Conservation (phyloP, 1,284 basidiomycete genomes). For the Pascua guehoae region DNA sequence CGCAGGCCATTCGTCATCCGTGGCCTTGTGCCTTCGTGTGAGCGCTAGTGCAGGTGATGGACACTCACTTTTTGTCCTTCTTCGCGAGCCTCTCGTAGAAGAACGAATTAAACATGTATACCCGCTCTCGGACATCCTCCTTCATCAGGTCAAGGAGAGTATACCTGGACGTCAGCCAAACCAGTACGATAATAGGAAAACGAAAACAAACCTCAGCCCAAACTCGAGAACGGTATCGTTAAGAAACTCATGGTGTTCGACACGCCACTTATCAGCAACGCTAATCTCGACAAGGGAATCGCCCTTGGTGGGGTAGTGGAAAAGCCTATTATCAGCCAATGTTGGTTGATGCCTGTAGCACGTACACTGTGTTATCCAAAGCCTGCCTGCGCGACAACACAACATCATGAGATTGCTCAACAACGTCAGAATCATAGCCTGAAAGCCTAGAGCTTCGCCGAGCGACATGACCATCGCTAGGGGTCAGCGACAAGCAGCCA, state of each 20-base stretch:
- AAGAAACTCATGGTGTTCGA: slow-evolving; percentile 74
- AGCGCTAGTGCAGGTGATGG: slow-evolving; percentile 9
- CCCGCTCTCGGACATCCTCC: neutral
- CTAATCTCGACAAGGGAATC: slow-evolving; percentile 73
- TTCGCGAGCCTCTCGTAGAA: slow-evolving; percentile 90
- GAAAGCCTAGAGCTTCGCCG: no score
- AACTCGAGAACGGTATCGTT: slow-evolving; percentile 97
- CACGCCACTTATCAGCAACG: slow-evolving; percentile 67
- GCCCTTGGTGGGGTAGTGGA: slow-evolving; percentile 67
- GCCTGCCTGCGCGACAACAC: neutral
- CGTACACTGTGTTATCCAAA: neutral
- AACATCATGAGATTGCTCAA: no score
- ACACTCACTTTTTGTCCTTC: slow-evolving; percentile 57
- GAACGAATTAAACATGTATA: slow-evolving; percentile 90
- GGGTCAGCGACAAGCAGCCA: no score
- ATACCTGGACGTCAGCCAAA: neutral
- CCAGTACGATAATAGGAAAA: slow-evolving; percentile 15
- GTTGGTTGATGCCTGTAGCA: neutral
- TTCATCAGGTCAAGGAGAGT: neutral
- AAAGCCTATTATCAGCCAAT: slow-evolving; percentile 54
- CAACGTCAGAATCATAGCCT: no score
- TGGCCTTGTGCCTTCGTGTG: slow-evolving; percentile 14
- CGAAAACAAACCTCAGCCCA: slow-evolving; percentile 72
- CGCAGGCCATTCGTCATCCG: slow-evolving; percentile 51
- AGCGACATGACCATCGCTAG: no score